These are phyloP conservation scores for Tulasnella calospora DNA, from an alignment of 768 basidiomycete species.

Conservation along the genomic window DNA sequence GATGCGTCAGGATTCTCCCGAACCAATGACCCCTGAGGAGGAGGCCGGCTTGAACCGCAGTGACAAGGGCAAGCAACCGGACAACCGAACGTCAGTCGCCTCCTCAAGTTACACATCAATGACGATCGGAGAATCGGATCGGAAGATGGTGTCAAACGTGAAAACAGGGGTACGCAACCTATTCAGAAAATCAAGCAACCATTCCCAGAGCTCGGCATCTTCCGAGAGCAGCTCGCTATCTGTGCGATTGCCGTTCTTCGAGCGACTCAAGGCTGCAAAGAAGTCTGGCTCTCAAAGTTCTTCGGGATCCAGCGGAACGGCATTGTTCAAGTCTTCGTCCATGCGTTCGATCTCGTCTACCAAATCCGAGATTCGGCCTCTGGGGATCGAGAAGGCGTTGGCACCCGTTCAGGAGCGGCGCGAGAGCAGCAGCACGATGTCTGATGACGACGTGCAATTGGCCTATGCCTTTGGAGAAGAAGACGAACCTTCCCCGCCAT, in stretches of 20 bases:
- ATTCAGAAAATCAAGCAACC: not conserved
- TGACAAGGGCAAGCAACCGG: not conserved
- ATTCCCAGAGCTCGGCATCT: not conserved
- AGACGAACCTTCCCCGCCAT: not conserved
- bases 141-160: slow-evolving; percentile 15
- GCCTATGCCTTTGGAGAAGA: not conserved
- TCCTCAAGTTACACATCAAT: slow-evolving; percentile 19
- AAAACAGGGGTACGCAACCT: not conserved
- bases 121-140: slow-evolving; percentile 4
- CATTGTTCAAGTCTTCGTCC: not conserved
- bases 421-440: slow-evolving; percentile 3
- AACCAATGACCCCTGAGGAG: not conserved
- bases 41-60: not conserved
- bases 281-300: not conserved
- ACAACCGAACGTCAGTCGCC: not conserved
- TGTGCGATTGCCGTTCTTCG: slow-evolving; percentile 15
- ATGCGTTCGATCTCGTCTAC: not conserved
- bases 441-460: not conserved
- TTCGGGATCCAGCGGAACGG: slow-evolving; percentile 8
- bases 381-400: not conserved
- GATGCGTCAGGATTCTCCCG: not conserved
- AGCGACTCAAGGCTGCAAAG: slow-evolving; percentile 15
- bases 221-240: not conserved
- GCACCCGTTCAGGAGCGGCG: not conserved
- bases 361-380: not conserved